Conservation (phyloP, 106 monocot species). For the Dioscorea zingiberensis region DNA sequence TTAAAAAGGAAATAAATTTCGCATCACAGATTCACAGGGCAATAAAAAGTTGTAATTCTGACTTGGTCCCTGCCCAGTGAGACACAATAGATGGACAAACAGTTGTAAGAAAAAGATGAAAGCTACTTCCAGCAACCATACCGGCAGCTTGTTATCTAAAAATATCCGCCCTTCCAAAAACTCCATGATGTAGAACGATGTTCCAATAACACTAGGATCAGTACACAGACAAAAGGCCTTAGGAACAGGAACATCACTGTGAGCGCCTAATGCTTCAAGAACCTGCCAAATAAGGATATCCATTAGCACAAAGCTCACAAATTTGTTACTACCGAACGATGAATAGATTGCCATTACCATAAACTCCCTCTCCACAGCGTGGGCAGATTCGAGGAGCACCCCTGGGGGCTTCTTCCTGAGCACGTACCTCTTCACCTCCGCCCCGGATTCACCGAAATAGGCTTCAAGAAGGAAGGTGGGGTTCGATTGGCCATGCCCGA, state of each 20-base stretch:
- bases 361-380: slow-evolving; percentile 90
- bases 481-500: slow-evolving; percentile 95
- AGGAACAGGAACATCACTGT: slow-evolving; percentile 89
- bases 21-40: no score
- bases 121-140: slow-evolving; percentile 18
- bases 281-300: slow-evolving; percentile 42
- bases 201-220: slow-evolving; percentile 82
- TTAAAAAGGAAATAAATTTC: not conserved
- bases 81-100: no score
- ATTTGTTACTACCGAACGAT: not conserved
- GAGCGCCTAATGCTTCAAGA: slow-evolving; percentile 71
- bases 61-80: no score
- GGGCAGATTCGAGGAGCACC: slow-evolving; percentile 73
- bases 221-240: slow-evolving; percentile 84
- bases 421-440: slow-evolving; percentile 54
- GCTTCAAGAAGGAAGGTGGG: slow-evolving; percentile 87
- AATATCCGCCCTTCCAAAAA: slow-evolving; percentile 87
- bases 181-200: slow-evolving; percentile 97
- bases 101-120: no score
- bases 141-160: slow-evolving; percentile 66
- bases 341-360: slow-evolving; percentile 21
- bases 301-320: not conserved
- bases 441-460: slow-evolving; percentile 5
- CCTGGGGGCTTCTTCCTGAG: slow-evolving; percentile 95
- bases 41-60: no score